Base-by-base conservation (phyloP, 495 filamentous ascomycete species). In the Podospora tetraspora region DNA sequence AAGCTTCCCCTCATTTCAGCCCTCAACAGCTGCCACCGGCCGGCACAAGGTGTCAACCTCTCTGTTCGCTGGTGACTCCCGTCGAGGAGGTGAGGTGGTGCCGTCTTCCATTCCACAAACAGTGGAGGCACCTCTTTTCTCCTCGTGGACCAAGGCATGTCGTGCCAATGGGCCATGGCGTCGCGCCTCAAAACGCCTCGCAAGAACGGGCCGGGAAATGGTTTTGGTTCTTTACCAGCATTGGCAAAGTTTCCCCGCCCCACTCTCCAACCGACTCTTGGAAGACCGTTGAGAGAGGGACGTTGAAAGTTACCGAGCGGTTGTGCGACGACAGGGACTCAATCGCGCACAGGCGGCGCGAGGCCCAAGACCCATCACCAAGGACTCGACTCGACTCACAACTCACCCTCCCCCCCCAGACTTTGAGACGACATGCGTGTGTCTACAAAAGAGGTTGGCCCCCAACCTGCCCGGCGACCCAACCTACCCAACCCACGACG, bases 161-260 rank as follows among this genome's bases (percentile, higher is more conserved):
- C 59, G 11, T 24, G 23, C 4, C 23, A 60, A 60, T n/a, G 59
- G n/a, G 23, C 23, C 5, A 25, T 60, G 22, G 59, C 23, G n/a
- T 24, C 23, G 23, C 59, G 59, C 23, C 27, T 60, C 23, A 52
- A 60, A 72, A 71, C 67, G 70, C 70, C 67, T 73, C 69, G 66
- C 68, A 63, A 69, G 66, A 25, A 57, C 57, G 34, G 66, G 70
- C 67, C 56, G 61, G 64, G 72, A 70, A 57, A 29, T n/a, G n/a
- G 24, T 66, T 63, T 71, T 68, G 74, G 68, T 68, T 69, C 69
- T 72, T 78, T 68, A 59, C 76, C 71, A 37, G 60, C 64, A 34
- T 59, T 24, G 68, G 74, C 27, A 12, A 73, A 71, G 76, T 66
- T 29, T 52, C 43, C 43, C 43, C 43, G 43, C 43, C 60, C 19